Evolutionary conservation across 352 stramenopile species (phyloP).

Genomic region (Lagenidium sp.): DNA sequence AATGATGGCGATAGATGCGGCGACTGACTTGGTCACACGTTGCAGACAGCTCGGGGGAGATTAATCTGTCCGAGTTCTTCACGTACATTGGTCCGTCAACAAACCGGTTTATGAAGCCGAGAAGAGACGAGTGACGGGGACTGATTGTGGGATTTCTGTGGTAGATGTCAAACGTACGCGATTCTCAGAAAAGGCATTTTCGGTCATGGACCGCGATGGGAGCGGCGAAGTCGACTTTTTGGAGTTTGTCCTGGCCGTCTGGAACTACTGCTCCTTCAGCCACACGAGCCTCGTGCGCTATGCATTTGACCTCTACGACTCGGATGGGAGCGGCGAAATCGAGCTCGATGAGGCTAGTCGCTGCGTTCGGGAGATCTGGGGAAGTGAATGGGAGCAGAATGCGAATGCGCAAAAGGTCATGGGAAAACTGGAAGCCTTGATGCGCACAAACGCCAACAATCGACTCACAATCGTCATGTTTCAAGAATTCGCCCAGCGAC

Average conservation of each 20-base stretch:
- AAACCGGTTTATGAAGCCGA: background rate
- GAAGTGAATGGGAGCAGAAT: slow-evolving; percentile 38
- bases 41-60: slow-evolving; percentile 47
- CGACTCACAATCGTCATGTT: slow-evolving; percentile 33
- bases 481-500: slow-evolving; percentile 39
- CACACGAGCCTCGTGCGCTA: slow-evolving; percentile 50
- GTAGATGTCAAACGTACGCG: slow-evolving; percentile 43
- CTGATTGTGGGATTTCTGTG: background rate
- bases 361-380: slow-evolving; percentile 55
- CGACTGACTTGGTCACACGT: background rate
- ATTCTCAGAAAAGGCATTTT: slow-evolving; percentile 67
- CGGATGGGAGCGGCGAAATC: slow-evolving; percentile 61
- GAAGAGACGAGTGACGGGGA: background rate
- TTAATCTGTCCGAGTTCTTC: slow-evolving; percentile 66
- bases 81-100: slow-evolving; percentile 37
- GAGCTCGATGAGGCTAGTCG: slow-evolving; percentile 34
- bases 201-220: slow-evolving; percentile 58
- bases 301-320: slow-evolving; percentile 68
- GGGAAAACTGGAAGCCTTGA: slow-evolving; percentile 38
- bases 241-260: slow-evolving; percentile 67
- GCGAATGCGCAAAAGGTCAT: slow-evolving; percentile 45
- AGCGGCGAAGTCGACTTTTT: slow-evolving; percentile 65
- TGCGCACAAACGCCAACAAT: slow-evolving; percentile 21
- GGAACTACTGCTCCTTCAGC: slow-evolving; percentile 76
- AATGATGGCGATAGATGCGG: too few species aligned